Evolutionary conservation across 78 protist species (phyloP).

Genomic region (Dictyostelium discoideum): dicty_2.7 NC_007089.4:2387001-2387500

Average conservation of each 20-base stretch:
- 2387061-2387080: slow-evolving; percentile 18
- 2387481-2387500: slow-evolving; percentile 25
- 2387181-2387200: neutral
- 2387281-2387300: too few species aligned
- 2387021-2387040: slow-evolving; percentile 31
- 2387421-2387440: slow-evolving; percentile 45
- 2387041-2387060: slow-evolving; percentile 66
- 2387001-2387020: slow-evolving; percentile 9
- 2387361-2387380: neutral
- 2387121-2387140: slow-evolving; percentile 24
- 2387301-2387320: neutral
- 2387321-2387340: neutral
- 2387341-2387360: too few species aligned
- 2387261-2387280: too few species aligned
- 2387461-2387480: slow-evolving; percentile 42
- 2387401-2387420: slow-evolving; percentile 38
- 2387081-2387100: slow-evolving; percentile 14
- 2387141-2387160: slow-evolving; percentile 8
- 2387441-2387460: slow-evolving; percentile 28
- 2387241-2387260: too few species aligned
- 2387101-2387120: slow-evolving; percentile 39
- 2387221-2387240: too few species aligned
- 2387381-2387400: neutral
- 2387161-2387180: slow-evolving; percentile 32
- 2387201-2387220: neutral